Evolutionary conservation across 2,329 filamentous ascomycete genomes (phyloP).

Genomic region (Botrytis elliptica): DNA sequence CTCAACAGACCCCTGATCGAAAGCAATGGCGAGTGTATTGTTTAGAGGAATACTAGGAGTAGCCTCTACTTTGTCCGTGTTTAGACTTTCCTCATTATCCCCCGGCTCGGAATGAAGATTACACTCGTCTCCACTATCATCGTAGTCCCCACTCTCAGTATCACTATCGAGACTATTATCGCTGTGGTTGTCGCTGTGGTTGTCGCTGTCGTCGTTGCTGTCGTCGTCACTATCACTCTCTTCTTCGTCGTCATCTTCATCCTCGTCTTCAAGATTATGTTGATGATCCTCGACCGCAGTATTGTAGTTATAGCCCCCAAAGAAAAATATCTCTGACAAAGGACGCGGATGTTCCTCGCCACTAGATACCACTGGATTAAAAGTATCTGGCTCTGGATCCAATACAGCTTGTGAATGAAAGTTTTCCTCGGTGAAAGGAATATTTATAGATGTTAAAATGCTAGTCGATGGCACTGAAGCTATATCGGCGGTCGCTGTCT

Average conservation of each 20-base stretch:
- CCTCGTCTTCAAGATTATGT: not conserved
- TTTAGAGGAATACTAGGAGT: not conserved
- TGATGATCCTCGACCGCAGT: not conserved
- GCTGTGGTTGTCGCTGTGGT: too few species aligned
- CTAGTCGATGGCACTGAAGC: not conserved
- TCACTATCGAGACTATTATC: not conserved
- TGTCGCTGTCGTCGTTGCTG: too few species aligned
- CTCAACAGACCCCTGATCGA: not conserved
- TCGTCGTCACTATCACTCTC: too few species aligned
- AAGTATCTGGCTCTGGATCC: not conserved
- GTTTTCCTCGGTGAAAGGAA: not conserved
- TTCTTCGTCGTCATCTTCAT: too few species aligned
- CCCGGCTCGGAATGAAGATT: not conserved
- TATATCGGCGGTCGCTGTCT: not conserved
- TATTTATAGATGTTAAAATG: not conserved
- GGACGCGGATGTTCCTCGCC: not conserved
- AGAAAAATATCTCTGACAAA: not conserved
- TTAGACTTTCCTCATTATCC: not conserved
- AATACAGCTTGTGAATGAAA: not conserved
- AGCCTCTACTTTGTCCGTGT: not conserved
- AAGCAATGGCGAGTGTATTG: not conserved
- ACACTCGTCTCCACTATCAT: not conserved
- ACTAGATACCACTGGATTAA: not conserved
- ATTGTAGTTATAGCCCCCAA: not conserved
- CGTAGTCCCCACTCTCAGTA: not conserved